Conservation (phyloP, 2,329 filamentous ascomycete genomes). For the Aspergillus fumigatiaffinis region DNA sequence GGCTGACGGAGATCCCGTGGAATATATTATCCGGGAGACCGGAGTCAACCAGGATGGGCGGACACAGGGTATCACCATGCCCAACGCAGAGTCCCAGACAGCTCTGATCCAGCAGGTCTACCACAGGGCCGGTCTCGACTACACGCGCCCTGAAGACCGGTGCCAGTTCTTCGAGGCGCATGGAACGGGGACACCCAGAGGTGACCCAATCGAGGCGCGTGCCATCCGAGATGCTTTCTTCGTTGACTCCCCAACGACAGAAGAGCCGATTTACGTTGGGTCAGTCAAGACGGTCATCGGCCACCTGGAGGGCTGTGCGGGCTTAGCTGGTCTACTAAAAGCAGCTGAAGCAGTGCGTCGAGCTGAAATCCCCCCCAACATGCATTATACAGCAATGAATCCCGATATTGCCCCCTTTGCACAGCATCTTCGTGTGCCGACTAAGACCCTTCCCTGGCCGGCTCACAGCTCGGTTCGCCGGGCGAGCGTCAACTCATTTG, state of each 20-base stretch:
- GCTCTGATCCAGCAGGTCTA: slow-evolving; percentile 2
- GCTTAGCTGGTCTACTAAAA: slow-evolving; percentile 25
- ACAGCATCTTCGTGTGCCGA: slow-evolving; percentile 13
- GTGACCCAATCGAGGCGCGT: slow-evolving; percentile 23
- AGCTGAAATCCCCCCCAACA: slow-evolving; percentile 24
- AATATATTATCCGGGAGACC: slow-evolving; percentile 24
- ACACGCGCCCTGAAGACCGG: slow-evolving; percentile 9
- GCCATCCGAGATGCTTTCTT: slow-evolving; percentile 21
- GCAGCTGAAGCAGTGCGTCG: slow-evolving; percentile 24
- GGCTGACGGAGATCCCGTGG: slow-evolving; percentile 24
- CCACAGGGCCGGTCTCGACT: slow-evolving; percentile 26
- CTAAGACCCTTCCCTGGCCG: slow-evolving; percentile 15
- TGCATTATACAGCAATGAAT: slow-evolving; percentile 20
- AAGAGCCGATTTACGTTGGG: slow-evolving; percentile 17
- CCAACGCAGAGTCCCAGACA: slow-evolving; percentile 2
- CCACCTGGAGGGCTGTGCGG: slow-evolving; percentile 23
- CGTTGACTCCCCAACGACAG: neutral
- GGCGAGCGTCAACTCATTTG: slow-evolving; percentile 22
- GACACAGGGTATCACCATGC: slow-evolving; percentile 5
- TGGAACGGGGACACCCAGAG: slow-evolving; percentile 36
- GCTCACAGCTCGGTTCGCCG: slow-evolving; percentile 1
- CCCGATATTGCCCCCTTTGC: slow-evolving; percentile 18
- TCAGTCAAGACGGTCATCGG: slow-evolving; percentile 28
- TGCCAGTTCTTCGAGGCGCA: slow-evolving; percentile 39
- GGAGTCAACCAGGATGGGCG: slow-evolving; percentile 21